Evolutionary conservation across 164 flowering plant species (phyloP).

Genomic region (Annona squamosa): DNA sequence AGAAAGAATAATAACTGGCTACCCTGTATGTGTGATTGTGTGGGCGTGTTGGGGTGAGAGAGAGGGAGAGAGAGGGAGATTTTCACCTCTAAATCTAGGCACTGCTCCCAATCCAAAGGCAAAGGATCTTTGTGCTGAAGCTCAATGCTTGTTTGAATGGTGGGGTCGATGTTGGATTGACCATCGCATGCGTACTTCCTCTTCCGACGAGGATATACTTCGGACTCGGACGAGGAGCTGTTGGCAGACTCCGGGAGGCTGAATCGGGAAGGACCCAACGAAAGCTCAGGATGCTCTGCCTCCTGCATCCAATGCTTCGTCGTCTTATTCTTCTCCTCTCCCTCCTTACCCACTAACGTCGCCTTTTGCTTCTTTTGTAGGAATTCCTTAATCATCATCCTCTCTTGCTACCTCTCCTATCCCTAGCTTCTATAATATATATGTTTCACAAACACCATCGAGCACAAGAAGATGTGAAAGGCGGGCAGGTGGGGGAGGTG

Average conservation of each 20-base stretch:
- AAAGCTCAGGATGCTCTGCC: conserved; percentile 44
- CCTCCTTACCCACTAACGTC: conserved; percentile 5
- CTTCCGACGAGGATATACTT: conserved; percentile 29
- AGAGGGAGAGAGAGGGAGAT: conserved; percentile 14
- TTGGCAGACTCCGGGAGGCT: conserved; percentile 2
- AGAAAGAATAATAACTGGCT: too few relatives aligned
- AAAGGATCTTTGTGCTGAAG: conserved; percentile 47
- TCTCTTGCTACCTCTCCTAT: not conserved
- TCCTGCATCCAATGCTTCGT: conserved; percentile 1
- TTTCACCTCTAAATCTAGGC: conserved; percentile 58
- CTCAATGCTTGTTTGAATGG: conserved; percentile 32
- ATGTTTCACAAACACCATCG: not conserved
- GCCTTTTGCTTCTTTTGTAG: conserved; percentile 10
- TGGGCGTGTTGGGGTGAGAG: not conserved
- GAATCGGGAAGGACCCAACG: conserved; percentile 33
- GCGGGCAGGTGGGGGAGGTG: not conserved
- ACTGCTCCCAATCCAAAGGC: conserved; percentile 62
- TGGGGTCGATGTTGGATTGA: conserved; percentile 12
- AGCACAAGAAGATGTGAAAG: not conserved
- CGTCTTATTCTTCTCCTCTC: conserved; percentile 5
- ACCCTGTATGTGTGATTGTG: not conserved
- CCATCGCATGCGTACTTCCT: conserved; percentile 42
- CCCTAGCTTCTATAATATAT: too few relatives aligned
- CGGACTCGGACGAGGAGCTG: conserved; percentile 26
- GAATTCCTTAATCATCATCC: conserved; percentile 15